Evolutionary conservation across 768 basidiomycete species (phyloP).

Genomic region (Lactifluus echinatus): DNA sequence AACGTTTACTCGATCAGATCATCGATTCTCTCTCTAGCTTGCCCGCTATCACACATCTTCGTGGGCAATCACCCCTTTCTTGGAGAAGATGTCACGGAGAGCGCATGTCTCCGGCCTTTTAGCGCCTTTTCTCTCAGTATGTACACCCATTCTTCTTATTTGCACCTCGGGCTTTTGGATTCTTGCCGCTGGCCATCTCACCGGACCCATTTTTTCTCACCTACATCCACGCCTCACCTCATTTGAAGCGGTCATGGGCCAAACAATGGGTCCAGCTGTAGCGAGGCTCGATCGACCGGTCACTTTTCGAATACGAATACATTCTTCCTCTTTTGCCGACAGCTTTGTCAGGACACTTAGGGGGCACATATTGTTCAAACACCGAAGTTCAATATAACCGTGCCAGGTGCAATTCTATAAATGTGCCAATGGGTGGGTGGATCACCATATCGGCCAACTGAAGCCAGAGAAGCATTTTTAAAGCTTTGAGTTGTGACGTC

Average conservation of each 20-base stretch:
- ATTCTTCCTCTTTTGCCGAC: background rate
- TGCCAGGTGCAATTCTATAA: background rate
- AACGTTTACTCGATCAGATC: background rate
- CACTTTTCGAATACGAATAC: background rate
- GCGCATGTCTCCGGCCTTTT: background rate
- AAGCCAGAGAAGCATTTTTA: background rate
- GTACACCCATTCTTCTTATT: background rate
- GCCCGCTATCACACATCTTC: background rate
- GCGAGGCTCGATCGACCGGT: background rate
- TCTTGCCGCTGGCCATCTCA: background rate
- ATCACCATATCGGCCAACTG: background rate
- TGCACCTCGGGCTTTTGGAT: background rate
- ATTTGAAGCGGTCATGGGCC: background rate
- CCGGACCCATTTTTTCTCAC: background rate
- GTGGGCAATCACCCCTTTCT: background rate
- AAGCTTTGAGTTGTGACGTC: background rate
- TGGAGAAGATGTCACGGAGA: background rate
- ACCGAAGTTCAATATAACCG: background rate
- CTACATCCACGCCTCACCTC: background rate
- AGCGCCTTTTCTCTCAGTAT: background rate
- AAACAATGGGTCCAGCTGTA: background rate
- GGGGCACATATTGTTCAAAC: background rate
- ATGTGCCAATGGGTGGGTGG: background rate
- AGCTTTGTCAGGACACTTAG: background rate
- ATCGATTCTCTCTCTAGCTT: background rate